phyloP scores from a whole-genome alignment of 2,329 filamentous ascomycete genomes.

The Colletotrichum magnum region DNA sequence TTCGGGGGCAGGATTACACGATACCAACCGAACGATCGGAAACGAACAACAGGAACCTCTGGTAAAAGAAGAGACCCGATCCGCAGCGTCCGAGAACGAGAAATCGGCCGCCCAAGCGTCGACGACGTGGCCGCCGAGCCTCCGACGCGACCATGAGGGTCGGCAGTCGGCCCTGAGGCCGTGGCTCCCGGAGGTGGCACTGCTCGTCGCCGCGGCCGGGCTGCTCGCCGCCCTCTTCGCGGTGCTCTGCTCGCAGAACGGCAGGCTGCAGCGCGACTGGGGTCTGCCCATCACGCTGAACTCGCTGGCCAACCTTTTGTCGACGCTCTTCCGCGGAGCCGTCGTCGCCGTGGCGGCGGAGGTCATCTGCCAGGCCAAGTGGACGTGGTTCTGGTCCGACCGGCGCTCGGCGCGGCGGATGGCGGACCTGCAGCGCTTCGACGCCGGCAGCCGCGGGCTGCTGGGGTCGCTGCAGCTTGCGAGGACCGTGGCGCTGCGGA shows the following conservation, averaged over 20 bases:
- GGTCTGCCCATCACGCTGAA: constrained; percentile 44
- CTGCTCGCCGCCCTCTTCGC: constrained; percentile 39
- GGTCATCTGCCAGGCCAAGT: constrained; percentile 2
- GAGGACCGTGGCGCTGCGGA: accelerated
- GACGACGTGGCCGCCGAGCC: not conserved
- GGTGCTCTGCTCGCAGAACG: constrained; percentile 36
- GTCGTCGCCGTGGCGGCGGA: not conserved
- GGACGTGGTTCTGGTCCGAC: constrained; percentile 14
- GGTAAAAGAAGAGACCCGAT: not conserved
- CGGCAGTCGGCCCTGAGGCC: not conserved
- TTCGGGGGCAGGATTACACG: not conserved
- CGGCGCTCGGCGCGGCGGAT: not conserved
- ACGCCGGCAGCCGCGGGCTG: not conserved
- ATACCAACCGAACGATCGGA: no score
- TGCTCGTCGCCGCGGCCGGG: constrained; percentile 27
- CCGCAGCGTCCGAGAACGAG: not conserved
- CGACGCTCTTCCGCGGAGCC: constrained; percentile 39
- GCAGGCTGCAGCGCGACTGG: constrained; percentile 40
- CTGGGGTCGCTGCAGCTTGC: constrained; percentile 3
- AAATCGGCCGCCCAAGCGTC: not conserved
- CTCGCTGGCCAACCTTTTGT: constrained; percentile 41
- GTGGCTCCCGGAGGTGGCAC: not conserved
- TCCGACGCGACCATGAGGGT: not conserved
- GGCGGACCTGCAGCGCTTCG: not conserved
- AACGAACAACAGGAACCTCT: not conserved